Base-by-base conservation (phyloP, 2,329 filamentous ascomycete species). In the Xylaria sp. region DNA sequence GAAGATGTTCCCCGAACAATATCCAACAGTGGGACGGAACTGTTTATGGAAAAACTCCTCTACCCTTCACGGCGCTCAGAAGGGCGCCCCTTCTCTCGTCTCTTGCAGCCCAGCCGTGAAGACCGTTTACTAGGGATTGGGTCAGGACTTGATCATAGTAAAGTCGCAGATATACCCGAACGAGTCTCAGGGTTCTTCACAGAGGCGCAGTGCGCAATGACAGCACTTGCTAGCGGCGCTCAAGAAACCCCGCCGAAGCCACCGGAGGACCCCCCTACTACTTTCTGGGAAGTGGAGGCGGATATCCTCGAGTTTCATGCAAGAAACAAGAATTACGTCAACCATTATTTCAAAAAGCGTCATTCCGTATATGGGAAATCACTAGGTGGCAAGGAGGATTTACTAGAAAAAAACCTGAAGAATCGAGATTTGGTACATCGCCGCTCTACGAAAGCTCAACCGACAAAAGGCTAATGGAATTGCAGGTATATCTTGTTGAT, bases 401-500 rank as follows among this genome's bases (percentile, higher is more conserved):
- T 56, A 37, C 23, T 60, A 8, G 31, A 64, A 12, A n/a, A 25
- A 20, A 60, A 67, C 25, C 59, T 67, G 9, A 20, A 34, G 3
- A 66, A 63, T 37, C n/a, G 59, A 50, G 48, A 39, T 18, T 39
- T 61, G 12, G 48, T 55, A n/a, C 41, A 6, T 23, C n/a, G 2
- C 8, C 34, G 6, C 7, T 28, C 37, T n/a, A 28, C 20, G 20
- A 15, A 51, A 6, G 9, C 39, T 50, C 6, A n/a, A 28, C 25
- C 20, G 25, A 46, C n/a, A 6, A 54, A 50, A 6, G 10, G 23
- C 44, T 62, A 44, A 66, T 34, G 13, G 15, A 5, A 6, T 52
- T 10, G 18, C 10, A 77, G 75, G 71, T 73, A 7, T 78, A 75
- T 63, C 70, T 79, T 9, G 74, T 78, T 1, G 78, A 79, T 54